Base-by-base conservation (phyloP, 257 asterid species). In the Linderniella brevidens region DNA sequence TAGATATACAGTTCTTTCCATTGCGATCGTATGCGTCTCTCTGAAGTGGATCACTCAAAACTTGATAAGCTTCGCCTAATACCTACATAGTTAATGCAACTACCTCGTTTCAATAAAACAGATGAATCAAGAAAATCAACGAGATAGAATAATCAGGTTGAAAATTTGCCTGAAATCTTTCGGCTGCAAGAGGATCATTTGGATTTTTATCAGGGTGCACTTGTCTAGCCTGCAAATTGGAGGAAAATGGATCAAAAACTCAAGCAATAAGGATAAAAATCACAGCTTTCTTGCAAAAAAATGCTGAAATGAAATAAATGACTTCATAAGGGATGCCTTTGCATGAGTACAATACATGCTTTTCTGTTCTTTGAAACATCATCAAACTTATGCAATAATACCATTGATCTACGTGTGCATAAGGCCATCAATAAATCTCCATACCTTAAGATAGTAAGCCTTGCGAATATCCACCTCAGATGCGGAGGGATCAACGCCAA, bases 131-230 rank as follows among this genome's bases (percentile, higher is more conserved):
- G 43, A 8, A 49, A 44, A 19, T 14, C 9, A 38, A 19, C 9
- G 15, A 25, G 38, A 43, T 45, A 19, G 10, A 38, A 18, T 13
- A 3, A 39, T 10, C 9, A 13, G 32, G 32, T 25, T 25, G 13
- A 41, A 4, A 9, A 39, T 63, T n/a, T 62, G 70, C 96, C 97
- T 86, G 97, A 68, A 86, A 86, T 67, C 77, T 77, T 59, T 73
- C 78, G 16, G 97, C 93, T 56, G 94, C 93, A 47, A 55, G 86
- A 45, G 97, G 87, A 68, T 86, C 93, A 52, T 82, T 63, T 9
- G 78, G 93, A 66, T 82, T 86, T 57, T 86, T 86, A 41, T 86
- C 96, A 11, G 94, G 97, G 54, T 86, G 97, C 57, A 82, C 94
- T 72, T 86, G 79, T 76, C 75, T 79, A 2, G 97, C 97, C 97